These are phyloP conservation scores for Quercus phellos DNA, from an alignment of 331 rosid species.

Conservation along the genomic window DNA sequence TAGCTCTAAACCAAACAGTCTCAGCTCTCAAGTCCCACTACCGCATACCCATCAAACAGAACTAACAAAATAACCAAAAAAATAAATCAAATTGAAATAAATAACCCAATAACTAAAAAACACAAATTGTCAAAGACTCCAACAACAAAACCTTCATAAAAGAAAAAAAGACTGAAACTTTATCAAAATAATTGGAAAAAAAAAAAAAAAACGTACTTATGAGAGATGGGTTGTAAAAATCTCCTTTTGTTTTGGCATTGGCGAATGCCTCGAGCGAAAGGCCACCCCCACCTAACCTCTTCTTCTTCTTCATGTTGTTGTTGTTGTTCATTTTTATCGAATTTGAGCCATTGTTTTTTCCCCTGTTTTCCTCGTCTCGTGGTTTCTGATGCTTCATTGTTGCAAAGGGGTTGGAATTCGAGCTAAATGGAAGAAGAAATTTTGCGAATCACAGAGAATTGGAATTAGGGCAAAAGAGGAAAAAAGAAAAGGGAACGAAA, in stretches of 20 bases:
- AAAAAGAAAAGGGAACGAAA: not conserved
- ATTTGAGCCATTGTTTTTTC: conserved; percentile 16
- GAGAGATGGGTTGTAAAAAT: conserved; percentile 62
- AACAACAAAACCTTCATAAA: not conserved
- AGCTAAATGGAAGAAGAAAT: not conserved
- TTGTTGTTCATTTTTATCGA: conserved; percentile 7
- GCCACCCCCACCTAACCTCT: conserved; percentile 58
- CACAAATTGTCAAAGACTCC: not conserved
- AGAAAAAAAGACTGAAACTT: not conserved
- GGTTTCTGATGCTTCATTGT: conserved; percentile 42
- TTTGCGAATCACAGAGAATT: not conserved
- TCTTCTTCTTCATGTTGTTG: conserved; percentile 33
- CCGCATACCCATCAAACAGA: not conserved
- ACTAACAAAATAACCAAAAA: not conserved
- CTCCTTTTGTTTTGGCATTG: conserved; percentile 49
- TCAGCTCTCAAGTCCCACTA: not conserved
- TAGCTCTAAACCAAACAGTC: not conserved
- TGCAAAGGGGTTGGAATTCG: not conserved
- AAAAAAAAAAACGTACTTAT: conserved; percentile 46
- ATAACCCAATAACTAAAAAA: not conserved
- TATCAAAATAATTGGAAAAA: not conserved
- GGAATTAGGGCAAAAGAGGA: conserved; percentile 2
- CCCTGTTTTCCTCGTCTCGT: conserved; percentile 21
- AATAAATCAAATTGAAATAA: not conserved
- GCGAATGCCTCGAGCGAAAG: conserved; percentile 61